Evolutionary conservation across 2,329 filamentous ascomycete species (phyloP), one percentile per base, ranked within the genome.

Genomic region (Claviceps monticola): DNA sequence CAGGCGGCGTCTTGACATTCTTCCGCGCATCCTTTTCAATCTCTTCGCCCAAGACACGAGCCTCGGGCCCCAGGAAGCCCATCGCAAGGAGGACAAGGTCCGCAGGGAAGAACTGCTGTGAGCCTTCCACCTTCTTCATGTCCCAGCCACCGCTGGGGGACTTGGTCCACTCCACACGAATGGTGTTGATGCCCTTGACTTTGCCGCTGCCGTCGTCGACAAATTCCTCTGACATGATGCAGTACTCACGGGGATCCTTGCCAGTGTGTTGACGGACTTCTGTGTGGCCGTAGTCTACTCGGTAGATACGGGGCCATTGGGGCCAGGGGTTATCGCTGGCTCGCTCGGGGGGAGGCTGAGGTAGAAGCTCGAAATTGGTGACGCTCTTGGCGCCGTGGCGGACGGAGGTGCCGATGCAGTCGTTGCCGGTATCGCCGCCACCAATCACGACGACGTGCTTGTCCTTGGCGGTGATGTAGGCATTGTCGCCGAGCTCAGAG

Each of bases 181-280:
- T 81, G 44, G 89, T 95, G 71, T 93, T 95, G 76, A 97, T 95
- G 57, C 91, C 91, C 75, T 89, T 94, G 64, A 97, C 88, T 58
- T 84, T 84, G 65, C 90, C 90, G 48, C 71, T 80, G 56, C 88
- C 90, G 61, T 95, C 88, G 58, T 90, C 88, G 55, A 94, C 88
- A 60, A 97, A 97, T 62, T 95, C 88, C 73, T 94, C 91, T 17
- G 89, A 95, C 88, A 96, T 95, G 71, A 97, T 89, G 74, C 90
- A 96, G 76, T 86, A 97, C 73, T 96, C 91, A 61, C 91, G 88
- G 53, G 91, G 91, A 63, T 96, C 91, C 67, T 90, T 90, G 71
- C 91, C 91, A 74, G 90, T 91, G 74, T 96, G 90, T 60, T 91
- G 89, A 69, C 91, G 89, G 62, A 96, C 91, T 70, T 97, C 91